Percentiles rank a stretch among this genome's conserved stretches.
Conservation (phyloP, 495 filamentous ascomycete species). For the Penicillium lagena region DNA sequence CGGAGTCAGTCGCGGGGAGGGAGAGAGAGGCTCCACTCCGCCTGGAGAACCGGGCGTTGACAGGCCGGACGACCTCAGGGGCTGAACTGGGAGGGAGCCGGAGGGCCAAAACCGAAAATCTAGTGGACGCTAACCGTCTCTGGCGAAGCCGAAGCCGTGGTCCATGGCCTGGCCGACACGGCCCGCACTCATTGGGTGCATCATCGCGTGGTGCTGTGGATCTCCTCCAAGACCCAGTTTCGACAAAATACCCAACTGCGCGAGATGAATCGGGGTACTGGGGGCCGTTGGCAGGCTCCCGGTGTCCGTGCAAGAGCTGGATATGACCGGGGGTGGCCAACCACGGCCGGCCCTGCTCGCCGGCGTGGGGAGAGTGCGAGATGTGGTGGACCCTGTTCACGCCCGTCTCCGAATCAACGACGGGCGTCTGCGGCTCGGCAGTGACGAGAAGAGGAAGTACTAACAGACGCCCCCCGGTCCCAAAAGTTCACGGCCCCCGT, state of each 20-base stretch:
- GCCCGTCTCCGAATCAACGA: constrained; percentile 5
- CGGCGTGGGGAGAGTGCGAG: neutral
- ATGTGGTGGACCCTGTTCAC: constrained; percentile 3
- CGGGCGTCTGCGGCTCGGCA: constrained; percentile 9
- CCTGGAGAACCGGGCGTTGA: neutral
- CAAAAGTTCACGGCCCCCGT: constrained; percentile 7
- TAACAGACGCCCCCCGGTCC: constrained; percentile 1
- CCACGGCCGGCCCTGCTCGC: neutral
- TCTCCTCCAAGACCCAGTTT: neutral
- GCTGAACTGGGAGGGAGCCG: neutral
- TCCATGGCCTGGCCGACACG: neutral
- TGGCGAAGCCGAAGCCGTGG: neutral
- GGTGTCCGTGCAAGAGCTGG: constrained; percentile 2
- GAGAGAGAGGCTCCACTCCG: neutral
- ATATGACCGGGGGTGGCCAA: constrained; percentile 1
- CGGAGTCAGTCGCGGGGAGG: neutral
- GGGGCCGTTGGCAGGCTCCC: constrained; percentile 4
- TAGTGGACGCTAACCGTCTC: neutral
- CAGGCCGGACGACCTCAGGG: neutral
- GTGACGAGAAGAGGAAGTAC: constrained; percentile 5
- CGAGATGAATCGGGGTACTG: constrained; percentile 2
- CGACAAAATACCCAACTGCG: neutral
- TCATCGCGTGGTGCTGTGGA: neutral
- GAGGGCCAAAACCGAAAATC: too few species aligned
- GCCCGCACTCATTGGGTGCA: constrained; percentile 1